Evolutionary conservation across 768 basidiomycete genomes (phyloP).

Genomic region (Amylocystis lapponica): DNA sequence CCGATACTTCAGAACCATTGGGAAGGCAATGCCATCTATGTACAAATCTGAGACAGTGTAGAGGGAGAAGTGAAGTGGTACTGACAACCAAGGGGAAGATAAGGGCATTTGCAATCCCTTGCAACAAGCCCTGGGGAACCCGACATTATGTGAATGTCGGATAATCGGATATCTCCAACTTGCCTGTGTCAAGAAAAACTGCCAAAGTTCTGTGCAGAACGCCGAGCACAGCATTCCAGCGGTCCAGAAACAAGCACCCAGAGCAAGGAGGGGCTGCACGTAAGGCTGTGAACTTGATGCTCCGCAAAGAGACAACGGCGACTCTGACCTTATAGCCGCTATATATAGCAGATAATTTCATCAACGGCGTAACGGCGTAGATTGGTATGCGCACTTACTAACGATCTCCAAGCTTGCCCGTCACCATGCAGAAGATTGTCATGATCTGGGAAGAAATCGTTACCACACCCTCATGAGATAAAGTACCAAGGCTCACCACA

Average conservation of each 20-base stretch:
- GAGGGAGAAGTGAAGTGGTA: neutral
- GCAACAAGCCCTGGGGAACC: slow-evolving; percentile 10
- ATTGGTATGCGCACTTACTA: slow-evolving; percentile 13
- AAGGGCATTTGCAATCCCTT: slow-evolving; percentile 14
- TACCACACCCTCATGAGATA: neutral
- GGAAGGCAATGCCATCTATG: slow-evolving; percentile 19
- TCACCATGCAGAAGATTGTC: slow-evolving; percentile 15
- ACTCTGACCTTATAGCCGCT: slow-evolving; percentile 14
- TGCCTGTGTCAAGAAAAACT: slow-evolving; percentile 17
- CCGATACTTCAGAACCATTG: slow-evolving; percentile 28
- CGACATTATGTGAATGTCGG: neutral
- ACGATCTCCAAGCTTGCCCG: slow-evolving; percentile 18
- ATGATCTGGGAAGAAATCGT: slow-evolving; percentile 9
- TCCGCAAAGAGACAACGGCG: neutral
- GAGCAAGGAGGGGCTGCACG: slow-evolving; percentile 15
- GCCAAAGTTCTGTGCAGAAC: slow-evolving; percentile 19
- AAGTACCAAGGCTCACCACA: slow-evolving; percentile 9
- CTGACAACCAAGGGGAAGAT: slow-evolving; percentile 16
- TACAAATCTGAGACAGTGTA: too few species aligned
- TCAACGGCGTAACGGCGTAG: too few species aligned
- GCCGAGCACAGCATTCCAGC: slow-evolving; percentile 16
- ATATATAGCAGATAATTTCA: too few species aligned
- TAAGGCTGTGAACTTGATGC: neutral
- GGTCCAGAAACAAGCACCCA: slow-evolving; percentile 19
- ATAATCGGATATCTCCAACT: neutral